Conservation (phyloP, 108 stramenopile species). For the Thalassiosira profunda region DNA sequence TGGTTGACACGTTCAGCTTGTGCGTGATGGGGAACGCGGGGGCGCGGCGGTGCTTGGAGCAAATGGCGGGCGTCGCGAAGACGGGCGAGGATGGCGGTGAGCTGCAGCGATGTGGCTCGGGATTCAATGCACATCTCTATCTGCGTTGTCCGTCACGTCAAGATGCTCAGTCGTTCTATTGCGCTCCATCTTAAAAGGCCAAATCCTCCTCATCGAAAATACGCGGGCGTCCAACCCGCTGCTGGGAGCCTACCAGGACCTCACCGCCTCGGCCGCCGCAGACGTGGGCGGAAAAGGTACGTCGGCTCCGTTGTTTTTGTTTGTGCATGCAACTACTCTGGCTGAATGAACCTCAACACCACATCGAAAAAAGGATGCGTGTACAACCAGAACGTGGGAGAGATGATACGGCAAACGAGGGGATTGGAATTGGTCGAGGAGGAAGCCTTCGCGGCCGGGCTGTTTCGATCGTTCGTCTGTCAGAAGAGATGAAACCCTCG, state of each 20-base stretch:
- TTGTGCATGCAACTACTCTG: neutral
- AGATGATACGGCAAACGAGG: conserved; percentile 57
- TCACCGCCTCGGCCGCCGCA: conserved; percentile 75
- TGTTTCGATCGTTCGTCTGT: conserved; percentile 80
- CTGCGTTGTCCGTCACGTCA: neutral
- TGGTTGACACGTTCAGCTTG: conserved; percentile 86
- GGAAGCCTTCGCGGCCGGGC: conserved; percentile 64
- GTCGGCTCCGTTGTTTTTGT: neutral
- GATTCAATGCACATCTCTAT: neutral
- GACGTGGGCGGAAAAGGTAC: conserved; percentile 76
- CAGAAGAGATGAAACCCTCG: too few relatives aligned
- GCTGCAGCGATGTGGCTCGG: neutral
- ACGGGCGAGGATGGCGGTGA: conserved; percentile 28
- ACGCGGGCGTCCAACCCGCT: conserved; percentile 70
- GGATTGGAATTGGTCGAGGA: conserved; percentile 51
- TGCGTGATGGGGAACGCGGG: conserved; percentile 88
- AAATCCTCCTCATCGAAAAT: conserved; percentile 85
- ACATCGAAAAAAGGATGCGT: conserved; percentile 62
- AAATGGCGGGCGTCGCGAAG: conserved; percentile 73
- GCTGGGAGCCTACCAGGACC: conserved; percentile 82
- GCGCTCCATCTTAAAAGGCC: conserved; percentile 4
- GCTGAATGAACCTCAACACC: neutral
- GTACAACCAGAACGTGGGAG: conserved; percentile 86
- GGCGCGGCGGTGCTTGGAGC: conserved; percentile 59
- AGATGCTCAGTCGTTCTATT: neutral